Base-by-base conservation (phyloP, 257 asterid genomes). In the Nicotiana tabacum region DNA sequence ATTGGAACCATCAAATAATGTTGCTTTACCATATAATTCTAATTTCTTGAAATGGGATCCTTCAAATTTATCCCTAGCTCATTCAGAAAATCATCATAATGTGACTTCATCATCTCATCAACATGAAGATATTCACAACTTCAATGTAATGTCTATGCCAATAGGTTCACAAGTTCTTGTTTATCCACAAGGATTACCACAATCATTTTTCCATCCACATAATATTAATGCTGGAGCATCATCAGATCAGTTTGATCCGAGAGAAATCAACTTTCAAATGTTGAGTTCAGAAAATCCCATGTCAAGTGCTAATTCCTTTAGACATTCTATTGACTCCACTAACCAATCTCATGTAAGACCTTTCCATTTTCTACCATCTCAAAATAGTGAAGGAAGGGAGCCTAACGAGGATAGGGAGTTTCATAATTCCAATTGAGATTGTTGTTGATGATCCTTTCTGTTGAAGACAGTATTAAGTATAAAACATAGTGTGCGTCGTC, bases 11-110 rank as follows among this genome's bases (percentile, higher is more conserved):
- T 64, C 85, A 3, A 29, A 10, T 55, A 77, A 48, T 55, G 43
- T 37, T 64, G 33, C 69, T 33, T 33, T 67, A 53, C 82, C 84
- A 1, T 89, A 88, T 81, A 88, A 82, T 55, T 84, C 93, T n/a
- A 61, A 56, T 27, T 72, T 89, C 60, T 77, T 87, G 6, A 88
- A 92, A 87, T 90, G 94, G 94, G 97, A 94, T 90, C 92, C 97
- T 77, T 89, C 97, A 29, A 87, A 82, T 68, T 81, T 91, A 30
- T 90, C 93, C 7, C 83, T 90, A 33, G 85, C 96, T 46, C 93
- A 92, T 60, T 81, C 91, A 2, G 86, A 88, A 86, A 84, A 86
- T 85, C 85, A 83, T 8, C 87, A 83, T 61, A 35, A 18, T 78
- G 46, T 9, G 33, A 35, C 18, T 29, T 66, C 77, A 65, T 46